Percentiles rank a stretch among this genome's conserved stretches.
These are phyloP conservation scores for Crithidia expoeki DNA, from an alignment of 208 protist genomes.

Conservation along the genomic window DNA sequence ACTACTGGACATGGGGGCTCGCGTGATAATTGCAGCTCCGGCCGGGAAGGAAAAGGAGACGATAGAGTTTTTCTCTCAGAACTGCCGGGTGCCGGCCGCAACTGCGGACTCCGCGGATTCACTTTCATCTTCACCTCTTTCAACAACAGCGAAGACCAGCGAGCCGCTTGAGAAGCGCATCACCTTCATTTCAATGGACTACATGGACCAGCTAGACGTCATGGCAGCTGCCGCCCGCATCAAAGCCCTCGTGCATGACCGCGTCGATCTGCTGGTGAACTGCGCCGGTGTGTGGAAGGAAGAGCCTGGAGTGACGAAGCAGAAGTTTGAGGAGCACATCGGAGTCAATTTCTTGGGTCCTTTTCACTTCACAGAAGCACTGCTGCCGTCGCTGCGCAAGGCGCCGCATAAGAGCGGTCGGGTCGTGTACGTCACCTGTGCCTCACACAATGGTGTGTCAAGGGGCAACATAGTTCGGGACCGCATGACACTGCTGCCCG, in stretches of 20 bases:
- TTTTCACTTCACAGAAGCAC: slow-evolving; percentile 81
- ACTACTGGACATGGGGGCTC: slow-evolving; percentile 69
- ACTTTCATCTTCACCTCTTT: too few relatives aligned
- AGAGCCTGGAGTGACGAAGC: slow-evolving; percentile 58
- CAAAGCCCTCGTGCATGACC: slow-evolving; percentile 59
- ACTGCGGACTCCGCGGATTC: too few relatives aligned
- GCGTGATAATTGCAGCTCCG: slow-evolving; percentile 58
- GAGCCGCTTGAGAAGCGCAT: slow-evolving; percentile 54
- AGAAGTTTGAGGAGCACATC: slow-evolving; percentile 81
- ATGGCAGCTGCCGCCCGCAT: slow-evolving; percentile 62
- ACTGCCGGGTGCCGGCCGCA: slow-evolving; percentile 23
- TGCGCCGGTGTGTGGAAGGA: slow-evolving; percentile 79
- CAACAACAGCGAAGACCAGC: background rate
- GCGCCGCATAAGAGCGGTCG: slow-evolving; percentile 50
- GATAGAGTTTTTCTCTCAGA: slow-evolving; percentile 41
- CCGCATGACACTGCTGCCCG: slow-evolving; percentile 64
- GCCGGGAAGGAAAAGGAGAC: slow-evolving; percentile 58
- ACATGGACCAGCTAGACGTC: slow-evolving; percentile 68
- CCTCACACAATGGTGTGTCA: slow-evolving; percentile 73
- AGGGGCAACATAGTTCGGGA: slow-evolving; percentile 62
- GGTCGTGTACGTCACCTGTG: slow-evolving; percentile 81
- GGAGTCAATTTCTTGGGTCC: slow-evolving; percentile 82
- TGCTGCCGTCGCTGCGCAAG: slow-evolving; percentile 70
- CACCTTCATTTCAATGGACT: slow-evolving; percentile 62
- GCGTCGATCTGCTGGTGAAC: slow-evolving; percentile 81